These are phyloP conservation scores for Populus simonii DNA, from an alignment of 345 rosid genomes.

Conservation along the genomic window DNA sequence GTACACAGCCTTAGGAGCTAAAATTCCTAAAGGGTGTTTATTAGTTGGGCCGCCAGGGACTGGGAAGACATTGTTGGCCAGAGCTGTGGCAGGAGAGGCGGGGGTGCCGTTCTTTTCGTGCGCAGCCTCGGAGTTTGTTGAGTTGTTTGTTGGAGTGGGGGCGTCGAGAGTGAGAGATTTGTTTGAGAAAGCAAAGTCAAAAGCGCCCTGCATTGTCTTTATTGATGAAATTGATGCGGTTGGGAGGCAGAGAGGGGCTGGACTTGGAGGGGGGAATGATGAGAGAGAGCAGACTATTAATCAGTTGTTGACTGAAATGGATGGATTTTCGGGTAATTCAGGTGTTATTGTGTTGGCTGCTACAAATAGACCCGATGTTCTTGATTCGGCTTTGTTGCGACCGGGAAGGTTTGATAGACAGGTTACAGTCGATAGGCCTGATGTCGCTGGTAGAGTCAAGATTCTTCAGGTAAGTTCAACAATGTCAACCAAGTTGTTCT, in stretches of 20 bases:
- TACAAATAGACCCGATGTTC: conserved; percentile 82
- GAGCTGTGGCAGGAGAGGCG: conserved; percentile 90
- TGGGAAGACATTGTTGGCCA: conserved; percentile 76
- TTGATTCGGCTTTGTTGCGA: conserved; percentile 73
- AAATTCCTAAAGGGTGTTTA: conserved; percentile 79
- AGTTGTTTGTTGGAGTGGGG: conserved; percentile 84
- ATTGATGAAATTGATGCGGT: conserved; percentile 94
- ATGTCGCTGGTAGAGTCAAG: conserved; percentile 87
- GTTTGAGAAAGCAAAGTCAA: conserved; percentile 79
- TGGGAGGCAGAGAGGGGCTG: conserved; percentile 94
- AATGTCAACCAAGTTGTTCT: neutral
- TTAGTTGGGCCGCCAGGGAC: conserved; percentile 83
- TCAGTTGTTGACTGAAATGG: conserved; percentile 89
- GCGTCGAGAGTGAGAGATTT: conserved; percentile 86
- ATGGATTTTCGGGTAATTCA: conserved; percentile 79
- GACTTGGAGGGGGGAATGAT: conserved; percentile 90
- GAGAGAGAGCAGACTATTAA: conserved; percentile 91
- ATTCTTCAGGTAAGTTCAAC: conserved; percentile 68
- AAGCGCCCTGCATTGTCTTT: conserved; percentile 79
- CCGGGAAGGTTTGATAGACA: conserved; percentile 91
- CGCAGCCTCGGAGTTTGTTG: conserved; percentile 79
- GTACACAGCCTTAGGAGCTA: conserved; percentile 81
- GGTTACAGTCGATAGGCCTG: conserved; percentile 88
- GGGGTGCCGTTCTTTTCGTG: conserved; percentile 83
- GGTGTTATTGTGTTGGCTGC: conserved; percentile 95